Evolutionary conservation across 1,139 yeast genomes (phyloP).

Genomic region (Debaryomycetaceae sp.): DNA sequence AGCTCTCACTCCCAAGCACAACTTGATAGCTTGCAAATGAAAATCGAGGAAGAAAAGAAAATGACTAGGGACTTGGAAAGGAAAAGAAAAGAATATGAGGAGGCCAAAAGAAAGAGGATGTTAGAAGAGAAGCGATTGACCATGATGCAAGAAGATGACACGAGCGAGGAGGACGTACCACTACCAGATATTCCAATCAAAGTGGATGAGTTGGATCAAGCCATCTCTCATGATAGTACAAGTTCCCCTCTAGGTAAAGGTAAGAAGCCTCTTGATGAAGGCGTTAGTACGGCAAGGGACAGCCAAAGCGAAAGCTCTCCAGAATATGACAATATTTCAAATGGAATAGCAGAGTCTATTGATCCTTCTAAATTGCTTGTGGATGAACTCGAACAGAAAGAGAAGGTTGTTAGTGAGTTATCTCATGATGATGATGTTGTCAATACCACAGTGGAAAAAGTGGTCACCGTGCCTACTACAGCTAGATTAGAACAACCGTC

Average conservation of each 20-base stretch:
- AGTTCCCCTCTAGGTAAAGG: not conserved
- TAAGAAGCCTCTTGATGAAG: not conserved
- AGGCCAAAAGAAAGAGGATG: slow-evolving; percentile 18
- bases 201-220: not conserved
- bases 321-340: not conserved
- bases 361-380: slow-evolving; percentile 18
- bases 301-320: slow-evolving; percentile 3
- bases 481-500: not conserved
- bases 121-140: slow-evolving; percentile 18
- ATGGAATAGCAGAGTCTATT: slow-evolving; percentile 9
- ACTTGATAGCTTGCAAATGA: slow-evolving; percentile 16
- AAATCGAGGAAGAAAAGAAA: slow-evolving; percentile 30
- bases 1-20: slow-evolving; percentile 10
- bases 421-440: not conserved
- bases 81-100: slow-evolving; percentile 31
- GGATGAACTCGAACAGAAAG: slow-evolving; percentile 23
- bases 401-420: slow-evolving; percentile 3
- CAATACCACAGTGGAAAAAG: not conserved
- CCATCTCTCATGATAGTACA: not conserved
- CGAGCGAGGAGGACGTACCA: not conserved
- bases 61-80: slow-evolving; percentile 27
- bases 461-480: not conserved
- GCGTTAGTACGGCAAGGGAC: not conserved
- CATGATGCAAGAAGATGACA: not conserved
- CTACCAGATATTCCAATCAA: not conserved